Conservation (phyloP, 257 asterid species). For the Petunia secreta region DNA sequence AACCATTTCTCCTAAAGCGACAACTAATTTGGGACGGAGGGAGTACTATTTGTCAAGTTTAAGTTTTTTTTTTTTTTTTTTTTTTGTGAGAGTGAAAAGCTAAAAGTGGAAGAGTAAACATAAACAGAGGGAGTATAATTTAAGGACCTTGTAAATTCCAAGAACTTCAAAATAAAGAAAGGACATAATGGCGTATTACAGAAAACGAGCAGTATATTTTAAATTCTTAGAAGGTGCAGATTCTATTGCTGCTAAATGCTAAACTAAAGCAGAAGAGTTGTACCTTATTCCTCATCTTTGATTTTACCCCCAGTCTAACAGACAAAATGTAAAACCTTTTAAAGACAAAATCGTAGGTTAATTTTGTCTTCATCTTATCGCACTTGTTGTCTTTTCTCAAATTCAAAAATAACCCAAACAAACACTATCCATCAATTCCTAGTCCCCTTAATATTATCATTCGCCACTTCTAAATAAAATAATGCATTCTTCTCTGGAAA, state of each 20-base stretch:
- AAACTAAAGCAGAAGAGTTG: slow-evolving; percentile 37
- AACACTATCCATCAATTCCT: too few relatives aligned
- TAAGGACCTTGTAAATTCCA: neutral
- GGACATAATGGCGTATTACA: neutral
- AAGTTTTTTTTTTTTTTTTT: neutral
- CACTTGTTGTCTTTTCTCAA: neutral
- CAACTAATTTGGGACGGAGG: too few relatives aligned
- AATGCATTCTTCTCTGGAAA: too few relatives aligned
- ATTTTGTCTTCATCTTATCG: slow-evolving; percentile 20
- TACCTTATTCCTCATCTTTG: slow-evolving; percentile 32
- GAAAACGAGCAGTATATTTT: neutral
- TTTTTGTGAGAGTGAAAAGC: too few relatives aligned
- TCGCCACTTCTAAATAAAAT: neutral
- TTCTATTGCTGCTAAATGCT: slow-evolving; percentile 23
- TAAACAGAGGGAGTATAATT: neutral
- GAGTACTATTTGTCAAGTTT: too few relatives aligned
- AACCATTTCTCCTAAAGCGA: too few relatives aligned
- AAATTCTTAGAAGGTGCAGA: neutral
- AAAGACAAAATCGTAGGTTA: slow-evolving; percentile 19
- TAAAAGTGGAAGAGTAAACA: neutral
- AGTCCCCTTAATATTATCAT: neutral
- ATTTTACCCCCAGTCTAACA: slow-evolving; percentile 37
- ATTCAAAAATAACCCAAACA: neutral
- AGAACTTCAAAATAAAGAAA: neutral
- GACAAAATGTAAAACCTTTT: slow-evolving; percentile 35